Conservation (phyloP, 805 yeast genomes). For the Jamesozyma hellenica region DNA sequence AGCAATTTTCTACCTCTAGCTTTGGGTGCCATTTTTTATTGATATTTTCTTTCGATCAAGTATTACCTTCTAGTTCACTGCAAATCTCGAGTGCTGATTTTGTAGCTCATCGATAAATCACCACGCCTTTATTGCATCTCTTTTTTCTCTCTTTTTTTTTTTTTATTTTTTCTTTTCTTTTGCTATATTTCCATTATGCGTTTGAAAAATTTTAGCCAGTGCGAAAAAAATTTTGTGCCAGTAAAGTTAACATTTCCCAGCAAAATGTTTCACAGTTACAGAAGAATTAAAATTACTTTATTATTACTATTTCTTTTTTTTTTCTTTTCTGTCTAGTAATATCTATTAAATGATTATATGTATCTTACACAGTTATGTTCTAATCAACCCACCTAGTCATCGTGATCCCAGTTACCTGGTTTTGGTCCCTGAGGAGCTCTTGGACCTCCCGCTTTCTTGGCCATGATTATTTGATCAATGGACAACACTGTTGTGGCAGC, state of each 20-base stretch:
- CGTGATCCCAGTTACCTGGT: conserved; percentile 96
- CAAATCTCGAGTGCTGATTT: too few relatives aligned
- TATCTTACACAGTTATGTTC: too few relatives aligned
- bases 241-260: not conserved
- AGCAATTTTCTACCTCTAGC: conserved; percentile 36
- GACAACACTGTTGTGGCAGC: conserved; percentile 71
- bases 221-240: not conserved
- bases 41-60: not conserved
- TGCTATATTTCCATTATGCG: not conserved
- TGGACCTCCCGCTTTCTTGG: conserved; percentile 98
- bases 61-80: not conserved
- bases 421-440: conserved; percentile 74
- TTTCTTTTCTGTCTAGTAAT: not conserved
- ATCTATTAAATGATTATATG: not conserved
- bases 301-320: not conserved
- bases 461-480: conserved; percentile 96
- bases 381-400: conserved; percentile 39
- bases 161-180: too few relatives aligned
- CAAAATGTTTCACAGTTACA: not conserved
- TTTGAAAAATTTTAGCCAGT: not conserved
- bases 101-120: too few relatives aligned
- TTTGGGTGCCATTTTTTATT: conserved; percentile 15
- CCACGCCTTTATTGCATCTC: not conserved
- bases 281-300: too few relatives aligned
- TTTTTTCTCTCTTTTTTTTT: not conserved